phyloP scores from a whole-genome alignment of 2,329 filamentous ascomycete genomes.

The Ilyonectria robusta region DNA sequence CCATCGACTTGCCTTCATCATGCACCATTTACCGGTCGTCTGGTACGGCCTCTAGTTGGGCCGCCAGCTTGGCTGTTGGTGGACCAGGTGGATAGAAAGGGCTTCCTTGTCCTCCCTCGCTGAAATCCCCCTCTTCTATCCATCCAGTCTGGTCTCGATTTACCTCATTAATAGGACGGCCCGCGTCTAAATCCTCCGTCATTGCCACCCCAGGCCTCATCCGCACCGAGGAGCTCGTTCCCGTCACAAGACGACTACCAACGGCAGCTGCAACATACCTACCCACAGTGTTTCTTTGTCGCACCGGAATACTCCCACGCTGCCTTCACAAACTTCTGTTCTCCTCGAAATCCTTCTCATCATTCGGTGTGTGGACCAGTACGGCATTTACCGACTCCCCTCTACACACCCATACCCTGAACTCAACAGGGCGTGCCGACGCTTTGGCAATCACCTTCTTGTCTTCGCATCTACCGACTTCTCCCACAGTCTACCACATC shows the following conservation, averaged over 20 bases:
- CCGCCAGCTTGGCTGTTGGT: slow-evolving; percentile 12
- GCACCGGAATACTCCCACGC: background rate
- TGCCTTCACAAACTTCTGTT: background rate
- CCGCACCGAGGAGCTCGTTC: background rate
- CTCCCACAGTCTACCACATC: background rate
- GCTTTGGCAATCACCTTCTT: background rate
- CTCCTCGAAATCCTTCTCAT: background rate
- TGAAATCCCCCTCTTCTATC: background rate
- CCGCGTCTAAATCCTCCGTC: background rate
- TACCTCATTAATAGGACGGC: background rate
- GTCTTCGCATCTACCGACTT: background rate
- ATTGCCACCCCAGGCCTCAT: background rate
- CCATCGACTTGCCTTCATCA: slow-evolving; percentile 27
- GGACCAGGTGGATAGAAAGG: slow-evolving; percentile 34
- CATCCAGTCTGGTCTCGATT: background rate
- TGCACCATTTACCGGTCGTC: slow-evolving; percentile 32
- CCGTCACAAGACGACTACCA: background rate
- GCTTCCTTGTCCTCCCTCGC: slow-evolving; percentile 7
- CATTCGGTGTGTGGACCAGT: background rate
- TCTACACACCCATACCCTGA: no score
- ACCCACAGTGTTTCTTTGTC: background rate
- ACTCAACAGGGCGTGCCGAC: background rate
- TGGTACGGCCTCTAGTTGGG: slow-evolving; percentile 39
- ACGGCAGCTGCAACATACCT: background rate
- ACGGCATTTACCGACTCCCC: background rate